Evolutionary conservation across 2,329 filamentous ascomycete genomes (phyloP).

Genomic region (Alternaria burnsii): DNA sequence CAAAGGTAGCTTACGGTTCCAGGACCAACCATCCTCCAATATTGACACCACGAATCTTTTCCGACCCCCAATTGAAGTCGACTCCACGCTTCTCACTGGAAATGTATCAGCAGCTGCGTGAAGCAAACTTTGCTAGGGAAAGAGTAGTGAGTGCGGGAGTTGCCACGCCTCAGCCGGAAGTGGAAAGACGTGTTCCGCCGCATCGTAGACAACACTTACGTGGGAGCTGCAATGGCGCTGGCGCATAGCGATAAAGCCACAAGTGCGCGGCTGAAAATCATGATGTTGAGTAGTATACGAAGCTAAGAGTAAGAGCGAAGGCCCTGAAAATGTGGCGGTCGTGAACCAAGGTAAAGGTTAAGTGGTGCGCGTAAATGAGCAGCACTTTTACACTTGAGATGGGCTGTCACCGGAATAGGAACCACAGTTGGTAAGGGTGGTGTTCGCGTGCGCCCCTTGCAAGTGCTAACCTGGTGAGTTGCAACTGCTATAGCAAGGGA

Average conservation of each 20-base stretch:
- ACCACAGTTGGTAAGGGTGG: slow-evolving; percentile 9
- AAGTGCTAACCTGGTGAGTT: slow-evolving; percentile 14
- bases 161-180: neutral
- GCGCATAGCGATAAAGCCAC: slow-evolving; percentile 34
- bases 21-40: slow-evolving; percentile 62
- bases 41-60: slow-evolving; percentile 62
- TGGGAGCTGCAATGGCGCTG: slow-evolving; percentile 37
- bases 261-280: slow-evolving; percentile 37
- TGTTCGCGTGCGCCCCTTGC: slow-evolving; percentile 9
- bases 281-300: slow-evolving; percentile 24
- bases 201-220: slow-evolving; percentile 35
- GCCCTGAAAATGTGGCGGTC: slow-evolving; percentile 16
- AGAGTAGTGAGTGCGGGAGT: neutral
- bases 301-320: slow-evolving; percentile 13
- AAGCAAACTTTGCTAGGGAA: neutral
- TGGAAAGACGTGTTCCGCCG: slow-evolving; percentile 9
- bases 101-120: slow-evolving; percentile 20
- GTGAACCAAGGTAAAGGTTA: slow-evolving; percentile 17
- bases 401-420: slow-evolving; percentile 1
- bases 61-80: slow-evolving; percentile 59
- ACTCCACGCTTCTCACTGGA: slow-evolving; percentile 46
- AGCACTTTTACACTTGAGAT: slow-evolving; percentile 13
- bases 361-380: slow-evolving; percentile 13
- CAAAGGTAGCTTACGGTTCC: slow-evolving; percentile 48
- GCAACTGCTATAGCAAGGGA: slow-evolving; percentile 6